Base-by-base conservation (phyloP, 495 filamentous ascomycete species). In the Paragyromitra xinjiangensis region DNA sequence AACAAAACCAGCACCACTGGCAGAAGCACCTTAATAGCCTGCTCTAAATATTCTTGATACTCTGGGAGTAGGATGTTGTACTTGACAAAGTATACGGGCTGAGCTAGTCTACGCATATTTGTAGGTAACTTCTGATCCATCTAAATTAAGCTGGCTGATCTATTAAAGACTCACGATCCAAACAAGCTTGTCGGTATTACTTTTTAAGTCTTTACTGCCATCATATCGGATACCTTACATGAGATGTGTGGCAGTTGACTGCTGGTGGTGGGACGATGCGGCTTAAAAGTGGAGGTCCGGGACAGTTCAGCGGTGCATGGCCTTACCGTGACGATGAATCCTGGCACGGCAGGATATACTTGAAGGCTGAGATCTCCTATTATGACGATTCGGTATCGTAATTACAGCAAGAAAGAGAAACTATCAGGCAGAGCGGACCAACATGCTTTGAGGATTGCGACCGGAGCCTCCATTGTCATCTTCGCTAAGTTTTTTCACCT, bases 281-380 rank as follows among this genome's bases (percentile, higher is more conserved):
- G 71, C 71, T 74, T 58, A 74, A 74, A 67, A 61, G 65, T 70
- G 73, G 66, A 48, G 66, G 22, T 56, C 40, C 48, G 24, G 56
- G 73, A 75, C 65, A 75, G 53, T 63, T 62, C 72, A 73, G 53
- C 71, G 39, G 63, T 73, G 51, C 71, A 61, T 67, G 65, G 63
- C 53, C 39, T 56, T 69, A 69, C 66, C 51, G 51, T 59, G 66
- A 70, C 42, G 71, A 67, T 73, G 63, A 50, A 73, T 48, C 71
- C 62, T 59, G 48, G 69, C 59, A 42, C 16, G 9, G 69, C 62
- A 72, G 59, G 66, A 44, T 50, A 58, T 69, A 24, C 19, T 26
- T 42, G 53, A 44, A 62, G 44, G 48, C 59, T 56, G 50, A 65
- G 61, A 63, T 64, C 19, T 56, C 66, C 53, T 42, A 24, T 29